Evolutionary conservation across 75 land plant species (phyloP), one percentile per base, ranked within the genome.

Genomic region (Cunninghamia lanceolata): DNA sequence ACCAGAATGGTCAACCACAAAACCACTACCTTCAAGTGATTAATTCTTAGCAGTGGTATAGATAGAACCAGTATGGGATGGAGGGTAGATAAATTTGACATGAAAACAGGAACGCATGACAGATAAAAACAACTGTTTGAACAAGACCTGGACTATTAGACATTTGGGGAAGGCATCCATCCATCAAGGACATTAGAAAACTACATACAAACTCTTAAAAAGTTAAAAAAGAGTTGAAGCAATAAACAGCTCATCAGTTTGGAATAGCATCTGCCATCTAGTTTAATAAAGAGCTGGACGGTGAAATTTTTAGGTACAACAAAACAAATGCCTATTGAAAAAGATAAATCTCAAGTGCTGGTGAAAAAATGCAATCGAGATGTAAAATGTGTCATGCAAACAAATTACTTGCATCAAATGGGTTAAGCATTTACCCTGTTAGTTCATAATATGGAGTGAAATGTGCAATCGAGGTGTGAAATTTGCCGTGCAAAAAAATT

Each of bases 1-100:
- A 77, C 43, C 25, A 77, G 28, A 77, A 77, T 77, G 42, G 80
- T 36, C 77, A 74, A 36, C 77, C 77, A 74, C 77, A 74, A 36
- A 74, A 74, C 39, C n/a, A 77, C 42, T 19, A 19, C 43, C 39
- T 77, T 7, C 11, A 39, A 40, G 45, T 21, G 28, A 34, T 40
- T 25, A 14, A 77, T 38, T 38, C 39, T 77, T 77, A 40, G 28
- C 39, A 77, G 43, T 38, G 19, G 28, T 77, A 40, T 4, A 77
- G 36, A 40, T 21, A 77, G 3, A 39, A 25, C 25, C 17, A 39
- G 16, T 9, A 77, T 77, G 80, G 17, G 45, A 40, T 40, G 80
- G 42, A 21, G 16, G 11, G 3, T 39, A 39, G 43, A 39, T 40
- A 39, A 77, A 34, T 77, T 17, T 25, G 39, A 77, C 45, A 77